Evolutionary conservation across 73 alveolate species (phyloP).

Genomic region (Tetrahymena borealis): DNA sequence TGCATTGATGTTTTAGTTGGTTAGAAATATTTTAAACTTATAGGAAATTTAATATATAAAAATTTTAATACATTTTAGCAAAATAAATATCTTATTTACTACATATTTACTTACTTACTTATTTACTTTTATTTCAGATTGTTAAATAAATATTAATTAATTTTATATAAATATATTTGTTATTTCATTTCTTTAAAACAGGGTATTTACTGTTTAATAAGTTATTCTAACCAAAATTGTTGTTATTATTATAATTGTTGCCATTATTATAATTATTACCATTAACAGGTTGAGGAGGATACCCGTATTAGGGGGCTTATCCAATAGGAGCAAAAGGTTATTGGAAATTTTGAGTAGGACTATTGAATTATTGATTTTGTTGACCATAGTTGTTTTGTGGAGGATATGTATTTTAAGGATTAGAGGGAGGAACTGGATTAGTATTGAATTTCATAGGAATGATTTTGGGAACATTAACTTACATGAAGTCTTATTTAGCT

Average conservation of each 20-base stretch:
- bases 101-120: neutral
- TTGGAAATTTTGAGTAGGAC: too few relatives aligned
- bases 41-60: too few relatives aligned
- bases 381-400: too few relatives aligned
- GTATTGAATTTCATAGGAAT: neutral
- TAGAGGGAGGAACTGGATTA: neutral
- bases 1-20: too few relatives aligned
- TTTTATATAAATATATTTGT: neutral
- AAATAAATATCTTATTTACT: neutral
- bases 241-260: neutral
- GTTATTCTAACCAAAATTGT: neutral
- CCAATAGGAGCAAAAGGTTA: too few relatives aligned
- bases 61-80: too few relatives aligned
- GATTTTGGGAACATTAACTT: neutral
- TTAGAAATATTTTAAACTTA: too few relatives aligned
- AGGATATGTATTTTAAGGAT: too few relatives aligned
- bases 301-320: neutral
- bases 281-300: neutral
- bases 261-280: neutral
- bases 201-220: neutral
- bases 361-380: too few relatives aligned
- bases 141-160: neutral
- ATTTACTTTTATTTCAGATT: neutral
- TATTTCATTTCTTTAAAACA: neutral
- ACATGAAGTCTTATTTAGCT: neutral